These are phyloP conservation scores for Phycomyces nitens DNA, from an alignment of 192 early-diverging fungal genomes.

Conservation along the genomic window DNA sequence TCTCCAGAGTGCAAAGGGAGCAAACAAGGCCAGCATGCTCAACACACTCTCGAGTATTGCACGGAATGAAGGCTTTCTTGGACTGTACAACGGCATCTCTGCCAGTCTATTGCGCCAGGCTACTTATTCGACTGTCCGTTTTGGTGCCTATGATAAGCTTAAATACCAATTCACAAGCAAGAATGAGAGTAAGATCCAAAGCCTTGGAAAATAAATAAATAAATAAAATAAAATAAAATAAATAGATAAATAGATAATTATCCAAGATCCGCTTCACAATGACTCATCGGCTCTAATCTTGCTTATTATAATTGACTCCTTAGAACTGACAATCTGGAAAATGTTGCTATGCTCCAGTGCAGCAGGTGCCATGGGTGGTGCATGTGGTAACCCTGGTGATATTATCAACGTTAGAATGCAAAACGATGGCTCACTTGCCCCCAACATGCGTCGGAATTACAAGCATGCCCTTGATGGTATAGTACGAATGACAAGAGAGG, in stretches of 20 bases:
- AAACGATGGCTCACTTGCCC: slow-evolving; percentile 68
- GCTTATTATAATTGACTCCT: background rate
- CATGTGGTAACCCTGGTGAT: slow-evolving; percentile 73
- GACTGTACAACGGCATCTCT: slow-evolving; percentile 43
- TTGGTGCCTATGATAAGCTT: slow-evolving; percentile 67
- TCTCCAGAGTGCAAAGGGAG: slow-evolving; percentile 45
- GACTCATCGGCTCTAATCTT: slow-evolving; percentile 11
- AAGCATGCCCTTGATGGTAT: slow-evolving; percentile 71
- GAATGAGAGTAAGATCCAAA: slow-evolving; percentile 46
- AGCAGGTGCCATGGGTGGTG: slow-evolving; percentile 57
- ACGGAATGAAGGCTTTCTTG: slow-evolving; percentile 20
- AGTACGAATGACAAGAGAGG: slow-evolving; percentile 72
- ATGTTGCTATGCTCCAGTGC: slow-evolving; percentile 41
- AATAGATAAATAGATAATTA: background rate
- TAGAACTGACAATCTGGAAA: slow-evolving; percentile 24
- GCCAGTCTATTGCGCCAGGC: slow-evolving; percentile 69
- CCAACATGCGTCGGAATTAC: slow-evolving; percentile 64
- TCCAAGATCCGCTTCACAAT: background rate
- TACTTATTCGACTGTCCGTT: slow-evolving; percentile 77
- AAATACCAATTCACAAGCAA: slow-evolving; percentile 46
- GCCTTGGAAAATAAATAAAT: too few relatives aligned
- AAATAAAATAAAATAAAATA: too few relatives aligned
- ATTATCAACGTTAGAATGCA: slow-evolving; percentile 78
- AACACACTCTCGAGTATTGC: slow-evolving; percentile 67
- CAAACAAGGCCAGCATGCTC: slow-evolving; percentile 42